phyloP scores from a whole-genome alignment of 805 yeast species.

The Lachancea sp. region DNA sequence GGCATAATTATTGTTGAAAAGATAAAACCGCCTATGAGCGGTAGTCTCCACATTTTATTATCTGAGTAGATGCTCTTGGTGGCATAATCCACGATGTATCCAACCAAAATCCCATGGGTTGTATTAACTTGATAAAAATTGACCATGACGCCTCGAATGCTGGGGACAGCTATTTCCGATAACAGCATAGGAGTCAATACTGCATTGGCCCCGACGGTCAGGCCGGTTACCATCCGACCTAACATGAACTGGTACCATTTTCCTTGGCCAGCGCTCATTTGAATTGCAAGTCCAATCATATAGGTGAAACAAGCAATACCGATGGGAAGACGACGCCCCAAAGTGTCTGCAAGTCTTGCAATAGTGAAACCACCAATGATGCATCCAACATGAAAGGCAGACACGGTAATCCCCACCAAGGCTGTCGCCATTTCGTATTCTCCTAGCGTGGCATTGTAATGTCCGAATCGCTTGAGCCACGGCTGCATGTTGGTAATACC shows the following conservation, averaged over 20 bases:
- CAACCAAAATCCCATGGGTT: conserved; percentile 56
- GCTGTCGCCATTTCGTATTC: conserved; percentile 37
- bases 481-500: conserved; percentile 59
- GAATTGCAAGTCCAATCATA: conserved; percentile 51
- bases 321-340: conserved; percentile 53
- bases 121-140: conserved; percentile 52
- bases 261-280: conserved; percentile 42
- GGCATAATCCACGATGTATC: conserved; percentile 55
- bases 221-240: conserved; percentile 61
- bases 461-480: conserved; percentile 44
- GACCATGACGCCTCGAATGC: conserved; percentile 56
- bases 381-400: conserved; percentile 57
- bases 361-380: conserved; percentile 55
- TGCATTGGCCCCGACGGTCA: conserved; percentile 63
- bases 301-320: conserved; percentile 49
- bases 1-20: conserved; percentile 38
- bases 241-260: conserved; percentile 55
- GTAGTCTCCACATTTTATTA: conserved; percentile 57
- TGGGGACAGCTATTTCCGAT: conserved; percentile 56
- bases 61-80: conserved; percentile 34
- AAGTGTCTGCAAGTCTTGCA: conserved; percentile 47
- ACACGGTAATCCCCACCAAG: conserved; percentile 45
- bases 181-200: conserved; percentile 63
- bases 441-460: conserved; percentile 37
- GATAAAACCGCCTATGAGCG: conserved; percentile 42